Base-by-base conservation (phyloP, 139 green algal genomes). In the Chlorella sp. region DNA sequence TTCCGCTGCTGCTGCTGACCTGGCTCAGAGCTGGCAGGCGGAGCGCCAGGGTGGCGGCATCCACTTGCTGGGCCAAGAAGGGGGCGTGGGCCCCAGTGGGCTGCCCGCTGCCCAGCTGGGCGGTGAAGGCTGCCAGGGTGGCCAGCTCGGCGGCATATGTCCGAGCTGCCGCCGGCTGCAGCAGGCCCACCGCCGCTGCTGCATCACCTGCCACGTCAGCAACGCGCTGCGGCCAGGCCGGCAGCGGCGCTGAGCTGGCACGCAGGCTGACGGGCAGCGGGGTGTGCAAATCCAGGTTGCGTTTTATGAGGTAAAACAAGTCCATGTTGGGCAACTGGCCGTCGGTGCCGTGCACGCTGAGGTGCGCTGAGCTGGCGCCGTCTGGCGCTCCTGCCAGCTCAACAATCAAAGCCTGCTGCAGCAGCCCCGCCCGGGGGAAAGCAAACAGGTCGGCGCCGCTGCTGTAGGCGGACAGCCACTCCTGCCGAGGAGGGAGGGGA, bases 321-420 rank as follows among this genome's bases (percentile, higher is more conserved):
- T 98, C 96, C 77, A 97, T 88, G 86, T 97, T 98, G 61, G 96
- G 95, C 60, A 98, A 91, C 91, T 95, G 93, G 1, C 96, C 96
- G 24, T 91, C 87, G 34, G 85, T 75, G 9, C 94, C 95, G 68
- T 96, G 89, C 53, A 96, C 84, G 28, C 92, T 86, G n/a, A 96
- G 75, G 86, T 97, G 86, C 40, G 84, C 84, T 30, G 36, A 66
- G 26, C 39, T 34, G 30, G 39, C 84, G 28, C 22, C 12, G 40
- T 40, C 32, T 26, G 21, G 21, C 18, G 53, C 77, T n/a, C 66
- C 60, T 0, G 86, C 69, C 39, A 95, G 73, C 28, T 97, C 92
- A 19, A 97, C 48, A 40, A 97, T 93, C n/a, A 98, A 34, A 1
- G 94, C 96, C 88, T 98, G 95, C 91, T 97, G 94, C 66, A 98